Percentiles rank a stretch among this genome's conserved stretches.
These are phyloP conservation scores for Colletotrichum coccodes DNA, from an alignment of 2,329 filamentous ascomycete genomes.

Conservation along the genomic window DNA sequence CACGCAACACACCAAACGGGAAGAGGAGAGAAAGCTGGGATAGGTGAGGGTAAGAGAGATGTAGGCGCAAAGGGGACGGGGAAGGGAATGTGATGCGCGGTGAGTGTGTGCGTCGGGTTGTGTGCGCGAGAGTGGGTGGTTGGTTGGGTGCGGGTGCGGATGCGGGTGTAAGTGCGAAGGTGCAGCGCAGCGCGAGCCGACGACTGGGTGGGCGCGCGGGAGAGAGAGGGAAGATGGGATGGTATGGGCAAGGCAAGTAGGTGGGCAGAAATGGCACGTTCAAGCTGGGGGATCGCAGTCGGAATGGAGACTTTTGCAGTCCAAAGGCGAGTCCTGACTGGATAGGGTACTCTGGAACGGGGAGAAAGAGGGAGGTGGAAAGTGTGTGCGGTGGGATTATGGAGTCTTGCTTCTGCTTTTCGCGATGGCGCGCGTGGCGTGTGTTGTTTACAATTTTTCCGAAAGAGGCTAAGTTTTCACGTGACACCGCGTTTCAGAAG, in stretches of 20 bases:
- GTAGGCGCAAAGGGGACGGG: slow-evolving; percentile 18
- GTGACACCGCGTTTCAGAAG: slow-evolving; percentile 26
- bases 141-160: slow-evolving; percentile 23
- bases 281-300: slow-evolving; percentile 22
- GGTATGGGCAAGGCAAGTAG: slow-evolving; percentile 3
- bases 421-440: slow-evolving; percentile 32
- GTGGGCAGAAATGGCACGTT: slow-evolving; percentile 16
- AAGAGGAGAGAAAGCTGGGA: not conserved
- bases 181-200: slow-evolving; percentile 19
- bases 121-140: slow-evolving; percentile 20
- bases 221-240: slow-evolving; percentile 12
- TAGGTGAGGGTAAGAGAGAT: not conserved
- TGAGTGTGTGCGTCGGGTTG: slow-evolving; percentile 27
- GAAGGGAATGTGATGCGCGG: slow-evolving; percentile 20
- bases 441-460: slow-evolving; percentile 35
- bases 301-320: slow-evolving; percentile 21
- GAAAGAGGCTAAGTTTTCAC: slow-evolving; percentile 15
- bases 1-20: not conserved
- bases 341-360: slow-evolving; percentile 18
- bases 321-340: slow-evolving; percentile 14
- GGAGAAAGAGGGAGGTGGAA: slow-evolving; percentile 12
- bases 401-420: slow-evolving; percentile 10
- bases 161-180: slow-evolving; percentile 26
- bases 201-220: slow-evolving; percentile 12
- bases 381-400: not conserved